Percentiles rank a stretch among this genome's conserved stretches.
These are phyloP conservation scores for Cryptosporidium ubiquitum DNA, from an alignment of 169 alveolate genomes.

Conservation along the genomic window DNA sequence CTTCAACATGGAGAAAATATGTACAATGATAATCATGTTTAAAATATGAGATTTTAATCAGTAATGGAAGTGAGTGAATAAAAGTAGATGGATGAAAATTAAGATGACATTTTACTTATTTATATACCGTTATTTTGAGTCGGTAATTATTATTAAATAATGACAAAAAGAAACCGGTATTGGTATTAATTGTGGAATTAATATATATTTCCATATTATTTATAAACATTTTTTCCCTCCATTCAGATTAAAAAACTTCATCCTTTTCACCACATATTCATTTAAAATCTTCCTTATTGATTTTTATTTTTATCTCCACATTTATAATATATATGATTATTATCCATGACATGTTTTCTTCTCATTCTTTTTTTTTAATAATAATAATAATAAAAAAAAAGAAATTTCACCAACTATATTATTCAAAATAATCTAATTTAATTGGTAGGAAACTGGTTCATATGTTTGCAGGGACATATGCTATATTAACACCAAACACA, in stretches of 20 bases:
- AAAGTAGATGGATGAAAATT: not conserved
- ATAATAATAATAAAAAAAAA: not conserved
- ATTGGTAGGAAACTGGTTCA: constrained; percentile 44
- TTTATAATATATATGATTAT: not conserved
- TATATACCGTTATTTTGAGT: not conserved
- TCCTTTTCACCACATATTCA: not conserved
- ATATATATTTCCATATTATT: too few species aligned
- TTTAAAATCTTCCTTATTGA: not conserved
- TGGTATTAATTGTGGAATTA: not conserved
- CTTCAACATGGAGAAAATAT: not conserved
- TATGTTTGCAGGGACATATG: constrained; percentile 58
- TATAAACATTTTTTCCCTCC: not conserved
- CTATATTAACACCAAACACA: constrained; percentile 38
- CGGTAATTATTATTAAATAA: too few species aligned
- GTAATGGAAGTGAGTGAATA: not conserved
- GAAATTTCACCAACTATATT: not conserved
- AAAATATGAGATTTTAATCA: not conserved
- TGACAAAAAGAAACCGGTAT: not conserved
- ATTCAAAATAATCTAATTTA: not conserved
- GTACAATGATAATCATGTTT: not conserved
- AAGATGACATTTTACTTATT: not conserved
- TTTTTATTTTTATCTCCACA: not conserved
- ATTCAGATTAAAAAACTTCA: not conserved
- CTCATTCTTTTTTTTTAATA: not conserved
- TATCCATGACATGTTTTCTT: not conserved